Evolutionary conservation across 768 basidiomycete species (phyloP).

Genomic region (Gloeopeniophorella convolvens): DNA sequence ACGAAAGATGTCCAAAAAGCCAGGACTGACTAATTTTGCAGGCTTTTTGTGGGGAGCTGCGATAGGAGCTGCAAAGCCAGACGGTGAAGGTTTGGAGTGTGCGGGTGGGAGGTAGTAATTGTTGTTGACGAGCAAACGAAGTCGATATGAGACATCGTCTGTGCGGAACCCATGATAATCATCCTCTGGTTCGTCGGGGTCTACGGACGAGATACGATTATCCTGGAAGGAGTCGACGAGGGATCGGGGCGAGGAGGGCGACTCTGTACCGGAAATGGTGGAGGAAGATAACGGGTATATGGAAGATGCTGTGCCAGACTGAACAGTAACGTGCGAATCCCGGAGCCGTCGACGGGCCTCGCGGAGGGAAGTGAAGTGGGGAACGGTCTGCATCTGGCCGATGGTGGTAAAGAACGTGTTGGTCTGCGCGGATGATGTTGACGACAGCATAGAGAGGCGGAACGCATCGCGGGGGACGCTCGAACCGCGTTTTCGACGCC

Average conservation of each 20-base stretch:
- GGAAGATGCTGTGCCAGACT: constrained; percentile 67
- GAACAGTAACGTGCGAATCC: constrained; percentile 50
- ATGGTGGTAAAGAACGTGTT: constrained; percentile 19
- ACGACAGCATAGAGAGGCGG: constrained; percentile 19
- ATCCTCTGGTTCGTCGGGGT: constrained; percentile 23
- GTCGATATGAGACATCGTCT: constrained; percentile 81
- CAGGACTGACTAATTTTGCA: constrained; percentile 39
- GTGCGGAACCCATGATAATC: constrained; percentile 32
- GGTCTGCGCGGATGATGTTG: constrained; percentile 17
- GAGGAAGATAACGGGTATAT: constrained; percentile 71
- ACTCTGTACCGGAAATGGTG: constrained; percentile 56
- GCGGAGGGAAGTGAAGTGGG: constrained; percentile 21
- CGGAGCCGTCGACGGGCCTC: constrained; percentile 28
- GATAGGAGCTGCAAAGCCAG: constrained; percentile 48
- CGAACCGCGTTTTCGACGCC: constrained; percentile 18
- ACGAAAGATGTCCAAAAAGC: constrained; percentile 67
- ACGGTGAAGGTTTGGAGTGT: constrained; percentile 70
- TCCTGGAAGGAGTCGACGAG: constrained; percentile 40
- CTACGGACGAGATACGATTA: constrained; percentile 31
- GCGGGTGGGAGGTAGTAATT: constrained; percentile 87
- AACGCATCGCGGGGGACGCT: constrained; percentile 22
- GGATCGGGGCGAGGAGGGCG: constrained; percentile 56
- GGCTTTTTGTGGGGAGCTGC: constrained; percentile 39
- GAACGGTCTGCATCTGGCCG: constrained; percentile 20
- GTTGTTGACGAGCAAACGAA: constrained; percentile 79